Conservation (phyloP, 805 yeast genomes). For the Maudiozyma barnettii region DNA sequence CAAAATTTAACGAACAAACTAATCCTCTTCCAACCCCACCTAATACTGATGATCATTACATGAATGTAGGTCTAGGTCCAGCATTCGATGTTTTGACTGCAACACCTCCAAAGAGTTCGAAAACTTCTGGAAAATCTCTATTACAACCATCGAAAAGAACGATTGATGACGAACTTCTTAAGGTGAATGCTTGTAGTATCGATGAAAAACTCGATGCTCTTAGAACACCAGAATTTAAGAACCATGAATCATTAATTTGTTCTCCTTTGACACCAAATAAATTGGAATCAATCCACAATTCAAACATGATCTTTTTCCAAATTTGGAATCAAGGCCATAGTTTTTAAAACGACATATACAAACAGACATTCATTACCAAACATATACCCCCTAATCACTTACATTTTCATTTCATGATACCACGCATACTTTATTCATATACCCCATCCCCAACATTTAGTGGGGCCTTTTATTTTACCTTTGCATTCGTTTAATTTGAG, state of each 20-base stretch:
- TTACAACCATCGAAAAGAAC: background rate
- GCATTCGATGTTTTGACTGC: background rate
- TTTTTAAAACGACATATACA: background rate
- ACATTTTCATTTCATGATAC: no score
- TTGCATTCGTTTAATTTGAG: background rate
- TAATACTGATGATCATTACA: background rate
- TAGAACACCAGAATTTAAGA: constrained; percentile 8
- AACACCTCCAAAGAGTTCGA: background rate
- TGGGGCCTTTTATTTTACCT: background rate
- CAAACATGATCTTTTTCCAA: background rate
- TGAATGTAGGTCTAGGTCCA: background rate
- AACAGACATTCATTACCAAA: no score
- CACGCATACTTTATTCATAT: background rate
- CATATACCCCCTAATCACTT: no score
- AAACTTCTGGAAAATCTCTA: constrained; percentile 4
- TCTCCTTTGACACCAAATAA: constrained; percentile 3
- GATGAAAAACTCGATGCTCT: constrained; percentile 9
- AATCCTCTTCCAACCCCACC: constrained; percentile 5
- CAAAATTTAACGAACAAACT: background rate
- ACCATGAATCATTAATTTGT: background rate
- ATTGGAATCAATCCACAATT: background rate
- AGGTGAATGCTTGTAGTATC: constrained; percentile 5
- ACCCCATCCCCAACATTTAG: background rate
- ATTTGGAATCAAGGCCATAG: constrained; percentile 1
- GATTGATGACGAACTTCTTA: no score